Base-by-base conservation (phyloP, 768 basidiomycete species). In the Royoungia palumana region DNA sequence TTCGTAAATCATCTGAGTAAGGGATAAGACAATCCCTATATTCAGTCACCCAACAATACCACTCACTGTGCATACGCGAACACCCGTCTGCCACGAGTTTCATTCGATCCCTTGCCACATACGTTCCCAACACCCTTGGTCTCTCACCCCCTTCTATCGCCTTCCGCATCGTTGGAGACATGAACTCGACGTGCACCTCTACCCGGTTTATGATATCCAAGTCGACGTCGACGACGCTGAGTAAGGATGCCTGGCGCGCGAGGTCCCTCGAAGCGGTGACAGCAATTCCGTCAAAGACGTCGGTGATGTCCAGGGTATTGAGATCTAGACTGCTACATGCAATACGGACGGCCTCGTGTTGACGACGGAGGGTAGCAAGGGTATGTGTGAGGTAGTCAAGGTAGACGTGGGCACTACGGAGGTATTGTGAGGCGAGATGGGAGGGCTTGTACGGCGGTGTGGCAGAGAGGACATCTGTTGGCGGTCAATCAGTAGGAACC, bases 81-180 rank as follows among this genome's bases (percentile, higher is more conserved):
- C 88, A 90, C 4, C 77, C 80, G 14, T 85, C 85, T 3, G 81
- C 86, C 1, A 93, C 89, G 61, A 87, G 79, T 57, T 74, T 77
- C 89, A 93, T 93, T 70, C 84, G 89, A 42, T 73, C 78, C 55
- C 74, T 77, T 14, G 85, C 85, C 21, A 93, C 88, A 65, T 91
- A 93, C 62, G 89, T 88, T 11, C 84, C 87, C 35, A 93, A 66
- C 11, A 84, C 86, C 38, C 89, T 74, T 13, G 77, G 77, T 46
- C 72, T 77, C 47, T 82, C 83, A 4, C 87, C 89, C 0, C 77
- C 73, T 49, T 89, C 86, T 37, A 89, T 86, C 3, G 85, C 81
- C 56, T 75, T 82, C 30, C 85, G 74, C 43, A 83, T 79, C 2
- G 79, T 70, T 7, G 76, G 71, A 14, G 85, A 87, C 67, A 90